Base-by-base conservation (phyloP, 169 alveolate species). In the Plasmodium falciparum region DNA sequence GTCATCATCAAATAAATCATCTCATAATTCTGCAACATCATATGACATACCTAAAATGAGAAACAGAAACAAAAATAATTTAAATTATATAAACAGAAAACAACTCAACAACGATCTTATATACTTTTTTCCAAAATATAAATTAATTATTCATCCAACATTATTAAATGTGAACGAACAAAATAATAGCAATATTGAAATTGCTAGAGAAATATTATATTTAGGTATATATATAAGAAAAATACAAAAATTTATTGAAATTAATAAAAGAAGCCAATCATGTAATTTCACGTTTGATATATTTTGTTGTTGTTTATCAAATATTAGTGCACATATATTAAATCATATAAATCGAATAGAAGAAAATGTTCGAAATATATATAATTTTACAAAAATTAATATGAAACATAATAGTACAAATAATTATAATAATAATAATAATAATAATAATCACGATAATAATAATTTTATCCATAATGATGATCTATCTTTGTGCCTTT, bases 251-350 rank as follows among this genome's bases (percentile, higher is more conserved):
- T 83, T 83, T 61, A 58, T 83, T 0, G 91, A 83, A 69, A 83
- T 83, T 45, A 83, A 83, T 33, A 83, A 83, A 69, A 69, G 91
- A 43, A 62, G 91, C 9, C 83, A 83, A 9, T 67, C 71, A 47
- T 83, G 91, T 29, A 83, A 83, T 52, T 69, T 52, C 12, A 83
- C 91, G 6, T 83, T 83, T 24, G 91, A 83, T 49, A 83, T 83
- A 49, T 83, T 83, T 29, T 83, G 85, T 22, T 83, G 91, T 26
- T 83, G 91, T 17, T 50, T 83, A 22, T 69, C 56, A 17, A 83
- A 83, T 73, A 83, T 83, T 43, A 56, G 66, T 26, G 39, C 70
- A 72, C 91, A 83, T 29, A 83, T 83, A 45, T 56, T 69, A 56
- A 83, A 83, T 50, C 91, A 83, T 61, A 45, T 83, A 17, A 83